These are phyloP conservation scores for Backusella tuberculispora DNA, from an alignment of 192 early-diverging fungal genomes.

Conservation along the genomic window DNA sequence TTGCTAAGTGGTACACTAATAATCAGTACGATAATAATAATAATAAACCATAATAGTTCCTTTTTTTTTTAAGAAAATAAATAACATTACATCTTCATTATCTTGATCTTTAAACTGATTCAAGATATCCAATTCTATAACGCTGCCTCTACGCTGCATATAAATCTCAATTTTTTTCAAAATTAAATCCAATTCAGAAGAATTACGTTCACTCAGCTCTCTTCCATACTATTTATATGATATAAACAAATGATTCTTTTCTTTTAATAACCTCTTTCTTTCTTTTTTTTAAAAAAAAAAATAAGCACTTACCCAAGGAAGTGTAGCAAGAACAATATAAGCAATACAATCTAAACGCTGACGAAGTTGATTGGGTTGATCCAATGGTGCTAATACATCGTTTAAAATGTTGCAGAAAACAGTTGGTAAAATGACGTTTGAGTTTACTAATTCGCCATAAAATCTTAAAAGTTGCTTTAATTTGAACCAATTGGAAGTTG, in stretches of 20 bases:
- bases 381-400: constrained; percentile 61
- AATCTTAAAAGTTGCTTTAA: constrained; percentile 82
- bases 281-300: not conserved
- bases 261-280: not conserved
- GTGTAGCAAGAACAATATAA: constrained; percentile 72
- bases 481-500: constrained; percentile 63
- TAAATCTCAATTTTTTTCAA: constrained; percentile 55
- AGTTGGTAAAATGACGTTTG: constrained; percentile 71
- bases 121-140: constrained; percentile 10
- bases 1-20: constrained; percentile 3
- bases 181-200: constrained; percentile 52
- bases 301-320: constrained; percentile 70
- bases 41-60: not conserved
- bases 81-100: constrained; percentile 23
- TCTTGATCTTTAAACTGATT: constrained; percentile 23
- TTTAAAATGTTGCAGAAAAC: constrained; percentile 70
- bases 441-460: constrained; percentile 79
- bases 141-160: constrained; percentile 44
- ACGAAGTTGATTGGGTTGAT: constrained; percentile 50
- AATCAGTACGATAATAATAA: not conserved
- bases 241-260: not conserved
- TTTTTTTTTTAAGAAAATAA: no score
- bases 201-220: constrained; percentile 53
- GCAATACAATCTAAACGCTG: constrained; percentile 57
- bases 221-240: constrained; percentile 43